Percentiles rank a stretch among this genome's conserved stretches.
Conservation (phyloP, 345 rosid genomes). For the Trapa bicornis region DNA sequence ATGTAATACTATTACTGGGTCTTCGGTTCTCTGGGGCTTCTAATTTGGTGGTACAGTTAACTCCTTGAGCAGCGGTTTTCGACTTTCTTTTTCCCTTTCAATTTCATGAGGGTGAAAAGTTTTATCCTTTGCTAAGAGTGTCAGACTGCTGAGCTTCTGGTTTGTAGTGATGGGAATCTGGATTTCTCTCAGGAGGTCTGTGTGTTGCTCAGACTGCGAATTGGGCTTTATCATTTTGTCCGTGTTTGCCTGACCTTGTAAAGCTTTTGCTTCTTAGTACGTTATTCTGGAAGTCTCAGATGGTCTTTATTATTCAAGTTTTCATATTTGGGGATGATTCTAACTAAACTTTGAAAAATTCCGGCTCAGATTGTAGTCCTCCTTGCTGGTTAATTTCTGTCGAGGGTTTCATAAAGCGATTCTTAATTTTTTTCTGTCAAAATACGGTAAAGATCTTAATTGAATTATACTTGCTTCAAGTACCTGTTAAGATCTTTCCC, state of each 20-base stretch:
- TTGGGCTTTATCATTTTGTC: background rate
- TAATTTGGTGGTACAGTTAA: background rate
- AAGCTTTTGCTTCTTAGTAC: background rate
- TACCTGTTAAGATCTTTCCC: background rate
- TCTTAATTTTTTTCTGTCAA: background rate
- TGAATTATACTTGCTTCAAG: background rate
- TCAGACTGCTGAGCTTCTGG: background rate
- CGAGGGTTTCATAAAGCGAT: background rate
- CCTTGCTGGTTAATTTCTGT: background rate
- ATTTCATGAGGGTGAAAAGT: background rate
- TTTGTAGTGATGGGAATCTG: background rate
- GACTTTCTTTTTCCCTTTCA: background rate
- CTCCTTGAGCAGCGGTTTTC: background rate
- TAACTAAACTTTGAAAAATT: background rate
- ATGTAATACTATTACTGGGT: background rate
- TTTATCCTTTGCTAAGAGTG: background rate
- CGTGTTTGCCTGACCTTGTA: background rate
- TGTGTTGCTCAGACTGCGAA: background rate
- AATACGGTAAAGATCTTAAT: background rate
- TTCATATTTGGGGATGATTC: background rate
- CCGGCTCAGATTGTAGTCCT: background rate
- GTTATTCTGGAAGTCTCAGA: background rate
- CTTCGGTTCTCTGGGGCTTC: background rate
- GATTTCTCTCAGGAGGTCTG: background rate
- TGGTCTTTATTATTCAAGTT: background rate